Percentiles rank a stretch among this genome's conserved stretches.
These are phyloP conservation scores for Uronychia setigera DNA, from an alignment of 73 alveolate species.

Conservation along the genomic window DNA sequence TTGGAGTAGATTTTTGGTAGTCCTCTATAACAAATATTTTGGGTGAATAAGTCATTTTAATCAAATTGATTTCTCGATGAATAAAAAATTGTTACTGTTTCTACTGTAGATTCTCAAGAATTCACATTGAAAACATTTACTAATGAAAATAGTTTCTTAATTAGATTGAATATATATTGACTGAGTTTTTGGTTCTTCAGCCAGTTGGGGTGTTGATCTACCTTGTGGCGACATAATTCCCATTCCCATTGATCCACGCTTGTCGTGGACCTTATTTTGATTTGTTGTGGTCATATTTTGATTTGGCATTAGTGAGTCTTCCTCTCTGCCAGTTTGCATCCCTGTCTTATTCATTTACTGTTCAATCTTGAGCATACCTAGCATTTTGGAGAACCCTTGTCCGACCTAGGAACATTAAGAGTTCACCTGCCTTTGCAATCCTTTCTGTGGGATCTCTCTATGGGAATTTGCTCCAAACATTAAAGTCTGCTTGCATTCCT, in stretches of 20 bases:
- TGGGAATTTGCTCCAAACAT: constrained; percentile 81
- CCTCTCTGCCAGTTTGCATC: not conserved
- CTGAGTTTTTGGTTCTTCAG: not conserved
- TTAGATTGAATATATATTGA: too few species aligned
- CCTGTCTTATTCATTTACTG: not conserved
- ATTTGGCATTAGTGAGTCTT: not conserved
- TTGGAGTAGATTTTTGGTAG: too few species aligned
- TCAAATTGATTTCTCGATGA: not conserved
- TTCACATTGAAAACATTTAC: too few species aligned
- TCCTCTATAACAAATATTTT: too few species aligned
- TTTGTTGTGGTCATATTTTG: not conserved
- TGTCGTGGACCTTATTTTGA: not conserved
- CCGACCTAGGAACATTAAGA: constrained; percentile 13
- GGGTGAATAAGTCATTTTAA: too few species aligned
- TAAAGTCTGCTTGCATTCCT: constrained; percentile 66
- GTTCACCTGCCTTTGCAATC: constrained; percentile 26
- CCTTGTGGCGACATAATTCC: not conserved
- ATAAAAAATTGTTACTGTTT: not conserved
- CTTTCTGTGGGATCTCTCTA: constrained; percentile 82
- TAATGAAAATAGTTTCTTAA: too few species aligned
- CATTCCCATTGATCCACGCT: not conserved
- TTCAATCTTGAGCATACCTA: not conserved
- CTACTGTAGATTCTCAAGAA: too few species aligned
- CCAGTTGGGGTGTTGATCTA: not conserved
- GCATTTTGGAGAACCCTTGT: constrained; percentile 46